Conservation (phyloP, 164 flowering plant genomes). For the Umbellularia californica region DNA sequence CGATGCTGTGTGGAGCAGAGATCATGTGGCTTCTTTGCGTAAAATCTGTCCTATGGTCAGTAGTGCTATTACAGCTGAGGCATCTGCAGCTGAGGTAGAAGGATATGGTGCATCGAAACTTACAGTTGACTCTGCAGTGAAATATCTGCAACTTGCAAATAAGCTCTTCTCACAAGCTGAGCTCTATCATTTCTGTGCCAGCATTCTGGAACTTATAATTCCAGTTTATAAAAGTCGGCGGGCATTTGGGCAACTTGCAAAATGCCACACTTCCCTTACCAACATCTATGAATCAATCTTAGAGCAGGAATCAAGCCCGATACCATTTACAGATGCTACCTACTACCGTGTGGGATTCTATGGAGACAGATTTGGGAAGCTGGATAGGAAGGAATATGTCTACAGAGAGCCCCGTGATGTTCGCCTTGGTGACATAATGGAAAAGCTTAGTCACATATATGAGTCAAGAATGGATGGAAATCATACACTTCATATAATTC, state of each 20-base stretch:
- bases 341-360: slow-evolving; percentile 95
- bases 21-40: slow-evolving; percentile 73
- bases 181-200: slow-evolving; percentile 92
- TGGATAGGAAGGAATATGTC: slow-evolving; percentile 78
- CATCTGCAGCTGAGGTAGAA: slow-evolving; percentile 98
- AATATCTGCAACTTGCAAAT: slow-evolving; percentile 93
- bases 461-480: slow-evolving; percentile 88
- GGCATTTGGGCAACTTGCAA: slow-evolving; percentile 93
- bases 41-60: slow-evolving; percentile 97
- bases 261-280: slow-evolving; percentile 90
- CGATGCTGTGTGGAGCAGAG: slow-evolving; percentile 94
- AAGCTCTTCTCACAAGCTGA: slow-evolving; percentile 98
- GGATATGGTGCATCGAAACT: slow-evolving; percentile 99
- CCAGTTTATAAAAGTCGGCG: slow-evolving; percentile 96
- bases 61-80: slow-evolving; percentile 73
- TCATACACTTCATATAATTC: slow-evolving; percentile 83
- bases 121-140: slow-evolving; percentile 97
- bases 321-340: slow-evolving; percentile 94
- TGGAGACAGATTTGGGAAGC: slow-evolving; percentile 82
- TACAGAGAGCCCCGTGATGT: slow-evolving; percentile 98
- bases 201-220: slow-evolving; percentile 91
- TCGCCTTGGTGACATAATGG: slow-evolving; percentile 97
- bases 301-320: slow-evolving; percentile 97
- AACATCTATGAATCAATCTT: slow-evolving; percentile 93
- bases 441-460: slow-evolving; percentile 91